Evolutionary conservation across 2,329 filamentous ascomycete species (phyloP), one percentile per base, ranked within the genome.

Genomic region (Chaetomium strumarium): DNA sequence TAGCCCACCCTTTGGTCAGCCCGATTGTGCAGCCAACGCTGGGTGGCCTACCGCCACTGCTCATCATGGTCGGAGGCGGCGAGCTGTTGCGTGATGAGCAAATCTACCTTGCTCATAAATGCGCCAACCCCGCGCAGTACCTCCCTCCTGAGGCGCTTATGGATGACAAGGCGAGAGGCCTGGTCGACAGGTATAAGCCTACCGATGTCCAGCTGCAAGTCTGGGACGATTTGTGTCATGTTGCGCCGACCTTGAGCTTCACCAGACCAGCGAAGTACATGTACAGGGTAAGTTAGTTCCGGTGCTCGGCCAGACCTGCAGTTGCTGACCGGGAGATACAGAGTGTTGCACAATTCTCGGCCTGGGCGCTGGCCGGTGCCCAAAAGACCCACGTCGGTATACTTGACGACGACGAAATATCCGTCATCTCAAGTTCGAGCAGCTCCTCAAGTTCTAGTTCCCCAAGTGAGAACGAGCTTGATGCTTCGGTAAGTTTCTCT

Each of bases 191-290:
- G 56, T 95, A 89, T 68, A 81, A 83, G 52, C 88, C 90, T 0
- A 99, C 93, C 0, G 82, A 95, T 61, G 92, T 97, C 0, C 90
- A 96, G 66, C 77, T 99, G 2, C 93, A 97, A 66, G 85, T 97
- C 1, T 97, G 92, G 91, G 92, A 97, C 53, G 88, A 96, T 62
- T 74, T 97, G 2, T 97, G 93, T 63, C 92, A 97, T 65, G 91
- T 95, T 6, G 85, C 86, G 0, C 89, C 92, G 1, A 96, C 91
- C 0, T 76, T 97, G n/a, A 95, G 89, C 62, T 97, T 96, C 67
- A 97, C 92, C 0, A 80, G 85, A n/a, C 93, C 93, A 0, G 93
- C 92, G 42, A 97, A 97, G 67, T 88, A 87, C 70, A 96, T 97
- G 90, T 97, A 90, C 67, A 81, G 92, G 44, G 88, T 56, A 44